Conservation (phyloP, 2,329 filamentous ascomycete genomes). For the Fusarium fujikuroi region DNA sequence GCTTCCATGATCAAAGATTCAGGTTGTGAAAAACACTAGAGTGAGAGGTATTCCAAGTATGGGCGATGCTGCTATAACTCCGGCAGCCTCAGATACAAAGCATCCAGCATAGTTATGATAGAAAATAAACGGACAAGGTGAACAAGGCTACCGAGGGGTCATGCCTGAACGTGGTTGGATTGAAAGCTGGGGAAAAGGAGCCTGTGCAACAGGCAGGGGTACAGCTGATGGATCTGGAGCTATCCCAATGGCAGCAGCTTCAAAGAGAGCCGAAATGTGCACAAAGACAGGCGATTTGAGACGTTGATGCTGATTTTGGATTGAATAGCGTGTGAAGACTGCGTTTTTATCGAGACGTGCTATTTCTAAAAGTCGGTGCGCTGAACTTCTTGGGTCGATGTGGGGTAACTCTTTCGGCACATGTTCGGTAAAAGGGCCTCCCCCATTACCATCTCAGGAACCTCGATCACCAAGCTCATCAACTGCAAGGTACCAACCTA, state of each 20-base stretch:
- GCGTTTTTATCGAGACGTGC: slow-evolving; percentile 52
- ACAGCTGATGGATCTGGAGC: slow-evolving; percentile 20
- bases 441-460: neutral
- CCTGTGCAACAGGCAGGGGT: slow-evolving; percentile 22
- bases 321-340: slow-evolving; percentile 38
- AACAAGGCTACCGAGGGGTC: slow-evolving; percentile 55
- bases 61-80: slow-evolving; percentile 56
- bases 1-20: slow-evolving; percentile 56
- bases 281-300: slow-evolving; percentile 5
- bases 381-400: slow-evolving; percentile 51
- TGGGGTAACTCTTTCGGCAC: slow-evolving; percentile 46
- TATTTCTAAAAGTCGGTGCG: slow-evolving; percentile 55
- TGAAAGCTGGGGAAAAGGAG: slow-evolving; percentile 32
- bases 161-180: slow-evolving; percentile 47
- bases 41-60: slow-evolving; percentile 21
- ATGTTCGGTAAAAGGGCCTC: slow-evolving; percentile 23
- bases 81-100: slow-evolving; percentile 54
- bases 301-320: slow-evolving; percentile 32
- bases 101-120: slow-evolving; percentile 56
- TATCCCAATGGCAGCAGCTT: slow-evolving; percentile 2
- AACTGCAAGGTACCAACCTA: neutral
- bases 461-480: neutral
- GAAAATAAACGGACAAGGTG: slow-evolving; percentile 45
- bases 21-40: slow-evolving; percentile 27
- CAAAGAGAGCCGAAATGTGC: neutral